Evolutionary conservation across 75 land plant species (phyloP), one percentile per base, ranked within the genome.

Genomic region (Pinus tabuliformis): DNA sequence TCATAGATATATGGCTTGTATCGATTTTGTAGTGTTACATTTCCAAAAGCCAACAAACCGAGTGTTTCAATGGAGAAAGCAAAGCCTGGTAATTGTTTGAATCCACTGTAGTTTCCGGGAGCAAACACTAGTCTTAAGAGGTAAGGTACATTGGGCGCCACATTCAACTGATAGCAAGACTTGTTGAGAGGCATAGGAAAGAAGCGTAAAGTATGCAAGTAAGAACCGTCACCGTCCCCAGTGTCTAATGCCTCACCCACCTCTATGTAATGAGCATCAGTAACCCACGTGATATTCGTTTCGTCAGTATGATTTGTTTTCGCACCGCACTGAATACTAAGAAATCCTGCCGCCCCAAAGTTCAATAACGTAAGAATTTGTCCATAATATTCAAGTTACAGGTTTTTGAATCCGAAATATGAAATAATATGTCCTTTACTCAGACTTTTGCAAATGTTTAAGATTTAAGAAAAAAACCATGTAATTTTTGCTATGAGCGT

Each of bases 171-270:
- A 63, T 63, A 63, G 36, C 66, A 63, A 63, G 66, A 63, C 66
- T 63, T 63, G 33, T 63, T 63, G 0, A 63, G 37, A 30, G 66
- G 65, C 15, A 30, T 62, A 3, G 37, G 65, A 11, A 63, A 63
- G 66, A 63, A 63, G 14, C 66, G 66, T 16, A 63, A 12, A 63
- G 66, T 28, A 13, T 63, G 66, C 66, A 63, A 63, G 66, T 63
- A 63, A 63, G 21, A 28, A 39, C 42, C 42, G 5, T 39, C 6
- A 21, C 36, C 5, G 36, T 63, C 30, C 1, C 17, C 30, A 13
- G 30, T 36, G 30, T 63, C 30, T 28, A 36, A 30, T 30, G 36
- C 36, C 33, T 30, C 12, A 63, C 39, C 66, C 15, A 63, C 66
- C 15, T 30, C 17, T 63, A 63, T 63, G 66, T 63, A 63, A 39